Evolutionary conservation across 2,329 filamentous ascomycete genomes (phyloP).

Genomic region (Pleomassaria siparia): DNA sequence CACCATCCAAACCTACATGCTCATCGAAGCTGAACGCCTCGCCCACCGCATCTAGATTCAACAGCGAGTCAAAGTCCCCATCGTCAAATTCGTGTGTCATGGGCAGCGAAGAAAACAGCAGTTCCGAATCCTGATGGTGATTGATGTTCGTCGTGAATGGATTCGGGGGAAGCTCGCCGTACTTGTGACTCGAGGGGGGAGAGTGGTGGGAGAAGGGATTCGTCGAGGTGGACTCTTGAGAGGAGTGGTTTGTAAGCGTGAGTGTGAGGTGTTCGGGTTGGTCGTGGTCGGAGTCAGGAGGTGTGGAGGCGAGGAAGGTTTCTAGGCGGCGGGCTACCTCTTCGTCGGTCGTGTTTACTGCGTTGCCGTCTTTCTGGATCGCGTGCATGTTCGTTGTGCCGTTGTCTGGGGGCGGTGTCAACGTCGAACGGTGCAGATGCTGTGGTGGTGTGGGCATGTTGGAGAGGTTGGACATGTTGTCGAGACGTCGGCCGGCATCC

Average conservation of each 20-base stretch:
- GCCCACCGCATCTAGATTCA: conserved; percentile 45
- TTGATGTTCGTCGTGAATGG: conserved; percentile 27
- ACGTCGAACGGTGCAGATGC: conserved; percentile 26
- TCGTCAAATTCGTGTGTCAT: conserved; percentile 43
- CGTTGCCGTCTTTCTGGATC: conserved; percentile 31
- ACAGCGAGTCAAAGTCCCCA: conserved; percentile 42
- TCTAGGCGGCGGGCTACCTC: conserved; percentile 51
- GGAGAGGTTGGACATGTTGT: conserved; percentile 22
- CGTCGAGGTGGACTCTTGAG: conserved; percentile 19
- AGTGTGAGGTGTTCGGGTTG: conserved; percentile 22
- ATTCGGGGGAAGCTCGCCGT: conserved; percentile 17
- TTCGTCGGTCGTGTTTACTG: conserved; percentile 45
- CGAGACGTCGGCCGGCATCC: conserved; percentile 47
- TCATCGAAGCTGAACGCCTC: conserved; percentile 41
- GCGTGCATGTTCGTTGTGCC: conserved; percentile 37
- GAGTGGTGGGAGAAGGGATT: conserved; percentile 16
- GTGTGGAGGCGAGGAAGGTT: conserved; percentile 54
- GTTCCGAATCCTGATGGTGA: conserved; percentile 38
- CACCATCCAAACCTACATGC: conserved; percentile 1
- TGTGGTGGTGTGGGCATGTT: conserved; percentile 13
- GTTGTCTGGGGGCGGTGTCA: conserved; percentile 47
- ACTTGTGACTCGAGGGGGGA: conserved; percentile 19
- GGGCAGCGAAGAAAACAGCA: conserved; percentile 37
- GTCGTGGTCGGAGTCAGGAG: conserved; percentile 48
- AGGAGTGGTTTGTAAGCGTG: background rate